Percentiles rank a stretch among this genome's conserved stretches.
These are phyloP conservation scores for Talaromyces verruculosus DNA, from an alignment of 2,329 filamentous ascomycete species.

Conservation along the genomic window DNA sequence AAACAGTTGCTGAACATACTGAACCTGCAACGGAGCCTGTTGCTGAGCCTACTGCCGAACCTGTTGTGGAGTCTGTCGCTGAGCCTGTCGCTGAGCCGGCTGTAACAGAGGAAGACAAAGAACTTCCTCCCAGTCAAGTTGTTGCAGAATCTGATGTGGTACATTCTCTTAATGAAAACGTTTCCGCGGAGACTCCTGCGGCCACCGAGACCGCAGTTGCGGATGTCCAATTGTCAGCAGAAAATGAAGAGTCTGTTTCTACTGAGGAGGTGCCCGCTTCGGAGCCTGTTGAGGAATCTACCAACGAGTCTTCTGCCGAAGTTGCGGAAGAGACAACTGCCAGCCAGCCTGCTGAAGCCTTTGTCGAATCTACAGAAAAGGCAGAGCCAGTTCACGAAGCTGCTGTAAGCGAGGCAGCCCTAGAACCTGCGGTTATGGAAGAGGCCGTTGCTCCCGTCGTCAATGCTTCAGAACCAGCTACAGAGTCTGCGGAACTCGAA, in stretches of 20 bases:
- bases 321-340: slow-evolving; percentile 13
- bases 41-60: background rate
- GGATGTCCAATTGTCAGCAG: background rate
- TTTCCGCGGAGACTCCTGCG: background rate
- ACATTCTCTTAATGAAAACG: background rate
- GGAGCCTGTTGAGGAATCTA: slow-evolving; percentile 14
- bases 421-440: slow-evolving; percentile 9
- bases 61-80: background rate
- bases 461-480: background rate
- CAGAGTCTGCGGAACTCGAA: slow-evolving; percentile 18
- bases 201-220: background rate
- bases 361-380: background rate
- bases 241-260: slow-evolving; percentile 15
- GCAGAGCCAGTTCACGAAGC: background rate
- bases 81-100: background rate
- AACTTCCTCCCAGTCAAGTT: background rate
- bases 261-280: slow-evolving; percentile 17
- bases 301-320: slow-evolving; percentile 5
- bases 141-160: background rate
- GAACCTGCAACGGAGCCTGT: background rate
- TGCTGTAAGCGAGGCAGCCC: slow-evolving; percentile 1
- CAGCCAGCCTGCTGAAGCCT: background rate
- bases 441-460: background rate
- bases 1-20: background rate
- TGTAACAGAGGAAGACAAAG: background rate